These are phyloP conservation scores for Lentinula aciculospora DNA, from an alignment of 768 basidiomycete genomes.

Conservation along the genomic window DNA sequence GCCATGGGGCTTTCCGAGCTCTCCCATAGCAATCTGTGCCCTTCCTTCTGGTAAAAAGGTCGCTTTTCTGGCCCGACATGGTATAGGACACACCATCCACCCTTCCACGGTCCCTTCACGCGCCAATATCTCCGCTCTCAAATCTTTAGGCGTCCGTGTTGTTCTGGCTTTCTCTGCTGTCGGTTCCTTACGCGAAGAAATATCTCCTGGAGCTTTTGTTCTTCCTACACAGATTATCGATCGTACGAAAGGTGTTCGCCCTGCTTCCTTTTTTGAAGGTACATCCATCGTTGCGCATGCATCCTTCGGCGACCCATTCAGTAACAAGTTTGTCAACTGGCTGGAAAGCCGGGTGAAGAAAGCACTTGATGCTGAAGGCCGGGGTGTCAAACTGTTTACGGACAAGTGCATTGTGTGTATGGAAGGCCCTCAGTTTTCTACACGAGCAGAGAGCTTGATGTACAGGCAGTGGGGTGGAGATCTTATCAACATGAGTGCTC, in stretches of 20 bases:
- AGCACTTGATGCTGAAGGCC: conserved; percentile 55
- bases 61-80: conserved; percentile 93
- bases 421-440: conserved; percentile 98
- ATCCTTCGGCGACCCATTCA: conserved; percentile 92
- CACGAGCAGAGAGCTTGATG: conserved; percentile 94
- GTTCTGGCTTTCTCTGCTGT: conserved; percentile 95
- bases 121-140: conserved; percentile 95
- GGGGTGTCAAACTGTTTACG: conserved; percentile 65
- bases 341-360: conserved; percentile 57
- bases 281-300: conserved; percentile 84
- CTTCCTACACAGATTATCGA: conserved; percentile 94
- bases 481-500: conserved; percentile 94
- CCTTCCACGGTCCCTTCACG: conserved; percentile 80
- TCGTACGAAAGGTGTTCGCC: conserved; percentile 91
- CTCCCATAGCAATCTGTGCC: conserved; percentile 88
- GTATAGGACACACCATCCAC: conserved; percentile 67
- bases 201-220: conserved; percentile 82
- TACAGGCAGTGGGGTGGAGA: conserved; percentile 91
- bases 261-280: conserved; percentile 82
- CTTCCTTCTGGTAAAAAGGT: conserved; percentile 75
- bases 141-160: conserved; percentile 83
- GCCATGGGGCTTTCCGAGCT: conserved; percentile 93
- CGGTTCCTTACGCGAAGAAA: conserved; percentile 90
- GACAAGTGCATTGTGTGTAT: conserved; percentile 90
- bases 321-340: conserved; percentile 56